Conservation (phyloP, 2,329 filamentous ascomycete species). For the Thelonectria blattea region DNA sequence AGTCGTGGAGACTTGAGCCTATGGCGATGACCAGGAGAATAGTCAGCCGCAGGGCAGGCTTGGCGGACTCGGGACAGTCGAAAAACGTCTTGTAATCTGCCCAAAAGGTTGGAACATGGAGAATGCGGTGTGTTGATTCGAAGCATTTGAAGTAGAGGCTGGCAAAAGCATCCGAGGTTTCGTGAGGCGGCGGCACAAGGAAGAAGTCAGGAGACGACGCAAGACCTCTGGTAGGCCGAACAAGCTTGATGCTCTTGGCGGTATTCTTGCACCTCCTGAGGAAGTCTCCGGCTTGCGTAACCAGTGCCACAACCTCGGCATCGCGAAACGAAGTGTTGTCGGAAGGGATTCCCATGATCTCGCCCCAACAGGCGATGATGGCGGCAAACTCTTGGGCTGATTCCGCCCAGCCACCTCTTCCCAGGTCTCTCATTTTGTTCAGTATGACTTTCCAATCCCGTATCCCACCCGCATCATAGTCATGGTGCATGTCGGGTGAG, state of each 20-base stretch:
- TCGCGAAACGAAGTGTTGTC: background rate
- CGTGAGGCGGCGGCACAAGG: constrained; percentile 38
- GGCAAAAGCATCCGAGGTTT: constrained; percentile 48
- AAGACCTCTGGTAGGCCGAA: constrained; percentile 3
- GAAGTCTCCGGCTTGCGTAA: background rate
- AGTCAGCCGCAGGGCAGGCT: constrained; percentile 40
- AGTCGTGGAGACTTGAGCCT: constrained; percentile 44
- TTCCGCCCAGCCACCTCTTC: background rate
- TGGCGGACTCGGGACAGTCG: constrained; percentile 41
- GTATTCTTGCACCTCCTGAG: constrained; percentile 5
- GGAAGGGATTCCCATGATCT: background rate
- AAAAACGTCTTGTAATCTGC: constrained; percentile 56
- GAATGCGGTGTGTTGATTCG: constrained; percentile 57
- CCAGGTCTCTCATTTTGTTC: constrained; percentile 2
- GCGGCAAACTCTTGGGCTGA: constrained; percentile 1
- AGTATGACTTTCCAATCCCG: background rate
- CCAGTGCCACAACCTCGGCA: background rate
- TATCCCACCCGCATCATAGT: background rate
- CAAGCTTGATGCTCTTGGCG: constrained; percentile 3
- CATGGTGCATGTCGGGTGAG: background rate
- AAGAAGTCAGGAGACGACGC: background rate
- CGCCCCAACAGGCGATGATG: background rate
- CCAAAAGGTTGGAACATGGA: constrained; percentile 60
- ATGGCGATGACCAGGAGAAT: constrained; percentile 49
- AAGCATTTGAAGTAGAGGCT: constrained; percentile 56